Evolutionary conservation across 495 filamentous ascomycete species (phyloP).

Genomic region (Aspergillus incahuasiensis): DNA sequence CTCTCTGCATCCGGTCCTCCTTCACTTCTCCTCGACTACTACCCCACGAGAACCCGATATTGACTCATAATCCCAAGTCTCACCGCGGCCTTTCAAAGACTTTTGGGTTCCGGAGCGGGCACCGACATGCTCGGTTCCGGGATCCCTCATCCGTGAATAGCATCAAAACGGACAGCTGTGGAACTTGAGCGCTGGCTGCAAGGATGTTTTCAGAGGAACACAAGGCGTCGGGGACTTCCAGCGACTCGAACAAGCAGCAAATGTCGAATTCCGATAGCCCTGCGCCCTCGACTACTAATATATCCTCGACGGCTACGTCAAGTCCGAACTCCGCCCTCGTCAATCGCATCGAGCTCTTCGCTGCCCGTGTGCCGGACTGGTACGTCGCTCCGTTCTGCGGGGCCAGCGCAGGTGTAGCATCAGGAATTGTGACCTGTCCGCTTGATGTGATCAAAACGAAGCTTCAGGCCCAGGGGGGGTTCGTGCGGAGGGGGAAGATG

Average conservation of each 20-base stretch:
- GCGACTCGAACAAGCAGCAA: constrained; percentile 28
- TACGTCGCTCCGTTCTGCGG: constrained; percentile 68
- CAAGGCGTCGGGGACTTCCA: constrained; percentile 29
- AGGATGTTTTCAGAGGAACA: constrained; percentile 38
- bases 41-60: constrained; percentile 3
- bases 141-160: constrained; percentile 36
- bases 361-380: constrained; percentile 45
- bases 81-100: constrained; percentile 19
- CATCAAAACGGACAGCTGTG: constrained; percentile 32
- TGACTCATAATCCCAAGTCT: background rate
- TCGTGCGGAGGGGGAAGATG: constrained; percentile 47
- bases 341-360: constrained; percentile 52
- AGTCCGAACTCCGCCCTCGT: constrained; percentile 34
- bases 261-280: constrained; percentile 20
- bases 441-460: constrained; percentile 99
- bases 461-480: constrained; percentile 88
- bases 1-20: constrained; percentile 5
- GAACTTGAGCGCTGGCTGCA: constrained; percentile 36
- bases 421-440: constrained; percentile 91
- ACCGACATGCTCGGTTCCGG: constrained; percentile 47
- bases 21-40: no score
- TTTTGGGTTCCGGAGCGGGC: constrained; percentile 44
- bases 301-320: constrained; percentile 18
- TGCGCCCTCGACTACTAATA: constrained; percentile 19
- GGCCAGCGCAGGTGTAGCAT: constrained; percentile 82